Conservation (phyloP, 352 stramenopile species). For the Elongisporangium prolatum region DNA sequence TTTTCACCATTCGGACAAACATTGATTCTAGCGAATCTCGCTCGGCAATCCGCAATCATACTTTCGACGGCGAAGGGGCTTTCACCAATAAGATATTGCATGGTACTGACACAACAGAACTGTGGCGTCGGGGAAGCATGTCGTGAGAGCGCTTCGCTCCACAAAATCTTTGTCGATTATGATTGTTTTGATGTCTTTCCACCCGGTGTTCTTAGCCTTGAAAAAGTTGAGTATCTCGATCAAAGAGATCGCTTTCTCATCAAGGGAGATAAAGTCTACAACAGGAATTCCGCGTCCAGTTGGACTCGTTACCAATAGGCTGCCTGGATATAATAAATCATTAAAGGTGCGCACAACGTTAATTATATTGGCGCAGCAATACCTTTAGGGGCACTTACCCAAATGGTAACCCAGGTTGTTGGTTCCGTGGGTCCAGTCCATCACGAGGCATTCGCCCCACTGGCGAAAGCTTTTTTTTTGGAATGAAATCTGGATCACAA, state of each 20-base stretch:
- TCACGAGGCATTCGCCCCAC: constrained; percentile 4
- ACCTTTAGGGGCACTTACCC: constrained; percentile 2
- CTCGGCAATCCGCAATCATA: constrained; percentile 1
- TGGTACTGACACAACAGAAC: constrained; percentile 13
- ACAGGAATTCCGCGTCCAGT: constrained; percentile 13
- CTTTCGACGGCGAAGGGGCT: constrained; percentile 1
- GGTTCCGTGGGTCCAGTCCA: constrained; percentile 9
- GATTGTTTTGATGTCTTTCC: constrained; percentile 2
- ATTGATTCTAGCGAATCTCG: background rate
- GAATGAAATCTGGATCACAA: constrained; percentile 4
- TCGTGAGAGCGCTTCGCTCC: constrained; percentile 7
- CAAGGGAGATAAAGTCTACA: constrained; percentile 13
- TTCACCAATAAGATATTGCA: constrained; percentile 4
- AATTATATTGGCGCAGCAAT: background rate
- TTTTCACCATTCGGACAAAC: constrained; percentile 4
- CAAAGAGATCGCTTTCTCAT: constrained; percentile 15
- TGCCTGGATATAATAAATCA: constrained; percentile 5
- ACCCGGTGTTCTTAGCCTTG: constrained; percentile 11
- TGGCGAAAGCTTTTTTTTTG: constrained; percentile 6
- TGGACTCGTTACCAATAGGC: constrained; percentile 11
- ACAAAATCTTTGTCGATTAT: constrained; percentile 14
- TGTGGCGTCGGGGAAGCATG: background rate
- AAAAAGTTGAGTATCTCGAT: constrained; percentile 13
- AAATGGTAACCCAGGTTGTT: constrained; percentile 12
- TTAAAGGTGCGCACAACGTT: background rate